phyloP scores from a whole-genome alignment of 352 stramenopile genomes.

The Globisporangium camurandrum region DNA sequence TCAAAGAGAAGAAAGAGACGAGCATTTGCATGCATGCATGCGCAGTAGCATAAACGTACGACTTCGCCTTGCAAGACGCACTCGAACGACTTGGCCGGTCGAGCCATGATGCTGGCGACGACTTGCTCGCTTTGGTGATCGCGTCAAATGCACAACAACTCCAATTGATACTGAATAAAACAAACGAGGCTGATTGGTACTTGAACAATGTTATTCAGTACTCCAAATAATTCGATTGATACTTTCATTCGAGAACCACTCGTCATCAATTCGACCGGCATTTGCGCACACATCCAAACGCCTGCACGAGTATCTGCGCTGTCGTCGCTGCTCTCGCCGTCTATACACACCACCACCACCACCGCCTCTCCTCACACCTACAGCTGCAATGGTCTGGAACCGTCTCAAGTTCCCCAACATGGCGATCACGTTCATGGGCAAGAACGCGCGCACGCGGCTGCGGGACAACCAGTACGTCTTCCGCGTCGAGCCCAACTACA shows the following conservation, averaged over 20 bases:
- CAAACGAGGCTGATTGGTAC: neutral
- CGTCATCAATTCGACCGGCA: no score
- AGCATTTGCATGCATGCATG: neutral
- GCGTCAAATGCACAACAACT: neutral
- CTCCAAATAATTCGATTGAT: no score
- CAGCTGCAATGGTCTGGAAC: constrained; percentile 74
- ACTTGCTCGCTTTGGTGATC: neutral
- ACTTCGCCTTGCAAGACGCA: constrained; percentile 78
- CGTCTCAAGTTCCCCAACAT: constrained; percentile 84
- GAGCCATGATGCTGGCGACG: constrained; percentile 26
- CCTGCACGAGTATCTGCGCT: no score
- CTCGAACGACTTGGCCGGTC: constrained; percentile 73
- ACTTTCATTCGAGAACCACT: no score
- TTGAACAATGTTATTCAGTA: neutral
- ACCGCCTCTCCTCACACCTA: constrained; percentile 11
- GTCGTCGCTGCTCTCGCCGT: neutral
- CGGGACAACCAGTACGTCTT: constrained; percentile 88
- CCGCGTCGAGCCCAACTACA: constrained; percentile 93
- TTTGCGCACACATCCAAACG: neutral
- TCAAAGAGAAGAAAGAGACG: neutral
- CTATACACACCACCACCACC: neutral
- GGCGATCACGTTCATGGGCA: constrained; percentile 81
- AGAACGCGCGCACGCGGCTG: constrained; percentile 69
- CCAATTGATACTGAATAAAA: neutral
- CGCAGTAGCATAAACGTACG: constrained; percentile 36